Conservation (phyloP, 2,329 filamentous ascomycete species). For the Xylaria sp. region DNA sequence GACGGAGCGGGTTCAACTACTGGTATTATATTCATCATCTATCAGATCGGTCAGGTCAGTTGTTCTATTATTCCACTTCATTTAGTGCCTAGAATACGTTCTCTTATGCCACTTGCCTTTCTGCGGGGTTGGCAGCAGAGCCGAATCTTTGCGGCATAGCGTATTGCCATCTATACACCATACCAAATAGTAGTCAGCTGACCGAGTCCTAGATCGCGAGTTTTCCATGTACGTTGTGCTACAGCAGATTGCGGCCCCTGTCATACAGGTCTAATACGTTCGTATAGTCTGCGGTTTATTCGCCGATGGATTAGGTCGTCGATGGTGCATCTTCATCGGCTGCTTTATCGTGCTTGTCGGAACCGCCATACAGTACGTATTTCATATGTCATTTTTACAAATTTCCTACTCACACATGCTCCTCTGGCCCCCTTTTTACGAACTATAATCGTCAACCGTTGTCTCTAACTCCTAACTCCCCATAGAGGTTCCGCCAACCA, state of each 20-base stretch:
- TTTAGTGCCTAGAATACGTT: too few relatives aligned
- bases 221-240: slow-evolving; percentile 48
- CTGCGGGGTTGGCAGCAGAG: not conserved
- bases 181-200: not conserved
- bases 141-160: not conserved
- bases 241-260: not conserved
- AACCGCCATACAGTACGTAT: slow-evolving; percentile 55
- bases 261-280: not conserved
- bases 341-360: slow-evolving; percentile 62
- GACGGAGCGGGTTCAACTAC: slow-evolving; percentile 58
- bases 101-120: not conserved
- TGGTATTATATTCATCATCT: slow-evolving; percentile 59
- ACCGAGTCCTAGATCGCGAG: slow-evolving; percentile 2
- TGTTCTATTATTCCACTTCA: not conserved
- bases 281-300: slow-evolving; percentile 57
- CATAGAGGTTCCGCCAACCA: slow-evolving; percentile 53
- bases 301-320: slow-evolving; percentile 63
- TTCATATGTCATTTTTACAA: not conserved
- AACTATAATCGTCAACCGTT: not conserved
- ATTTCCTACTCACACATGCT: not conserved
- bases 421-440: not conserved
- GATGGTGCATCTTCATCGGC: slow-evolving; percentile 66
- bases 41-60: slow-evolving; percentile 59
- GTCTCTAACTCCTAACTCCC: not conserved
- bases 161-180: too few relatives aligned